These are phyloP conservation scores for Ganoderma lingzhi DNA, from an alignment of 1,284 basidiomycete genomes.

Conservation along the genomic window DNA sequence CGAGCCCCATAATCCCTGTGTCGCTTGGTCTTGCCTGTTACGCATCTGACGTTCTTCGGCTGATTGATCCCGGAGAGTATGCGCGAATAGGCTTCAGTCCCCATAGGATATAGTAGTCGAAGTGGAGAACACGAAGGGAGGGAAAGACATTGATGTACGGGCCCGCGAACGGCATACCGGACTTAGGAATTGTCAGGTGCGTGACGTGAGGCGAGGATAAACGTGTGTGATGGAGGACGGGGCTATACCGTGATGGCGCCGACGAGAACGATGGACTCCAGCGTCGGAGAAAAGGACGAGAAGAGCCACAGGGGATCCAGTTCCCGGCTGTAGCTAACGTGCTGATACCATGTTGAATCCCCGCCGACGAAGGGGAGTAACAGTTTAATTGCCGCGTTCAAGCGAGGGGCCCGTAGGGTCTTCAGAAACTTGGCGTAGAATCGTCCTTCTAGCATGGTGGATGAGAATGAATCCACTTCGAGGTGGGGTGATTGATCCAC, in stretches of 20 bases:
- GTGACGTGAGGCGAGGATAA: background rate
- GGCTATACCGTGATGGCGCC: background rate
- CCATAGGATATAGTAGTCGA: no score
- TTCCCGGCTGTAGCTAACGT: background rate
- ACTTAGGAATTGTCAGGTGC: background rate
- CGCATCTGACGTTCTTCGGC: no score
- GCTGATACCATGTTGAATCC: background rate
- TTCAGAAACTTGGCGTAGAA: background rate
- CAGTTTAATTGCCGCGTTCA: background rate
- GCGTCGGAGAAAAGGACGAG: background rate
- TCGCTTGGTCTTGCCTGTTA: no score
- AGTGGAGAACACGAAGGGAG: background rate
- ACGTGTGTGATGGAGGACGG: background rate
- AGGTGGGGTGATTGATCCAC: background rate
- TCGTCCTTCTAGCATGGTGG: rapidly evolving
- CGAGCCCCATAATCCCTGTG: no score
- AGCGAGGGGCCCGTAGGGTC: background rate
- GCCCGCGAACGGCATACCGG: background rate
- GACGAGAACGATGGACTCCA: background rate
- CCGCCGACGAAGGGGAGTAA: background rate
- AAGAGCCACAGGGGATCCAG: background rate
- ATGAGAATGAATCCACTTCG: no score
- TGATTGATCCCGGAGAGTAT: no score
- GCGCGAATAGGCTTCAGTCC: no score
- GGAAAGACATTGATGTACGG: background rate